Conservation (phyloP, 2,329 filamentous ascomycete species). For the Nectriaceae sp. region DNA sequence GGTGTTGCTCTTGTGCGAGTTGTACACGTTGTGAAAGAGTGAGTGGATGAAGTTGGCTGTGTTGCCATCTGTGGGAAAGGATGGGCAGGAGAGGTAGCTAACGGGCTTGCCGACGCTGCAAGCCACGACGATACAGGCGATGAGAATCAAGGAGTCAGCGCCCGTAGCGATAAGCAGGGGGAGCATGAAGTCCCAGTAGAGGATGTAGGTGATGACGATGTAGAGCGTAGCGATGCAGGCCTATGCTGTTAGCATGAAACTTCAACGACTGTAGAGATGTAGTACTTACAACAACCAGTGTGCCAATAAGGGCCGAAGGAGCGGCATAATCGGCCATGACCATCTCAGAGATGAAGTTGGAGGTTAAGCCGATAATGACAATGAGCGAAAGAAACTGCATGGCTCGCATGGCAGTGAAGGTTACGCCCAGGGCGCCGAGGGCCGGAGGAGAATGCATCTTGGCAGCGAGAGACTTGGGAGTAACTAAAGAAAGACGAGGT, state of each 20-base stretch:
- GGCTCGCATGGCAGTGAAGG: conserved; percentile 73
- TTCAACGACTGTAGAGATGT: background rate
- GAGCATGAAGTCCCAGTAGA: conserved; percentile 75
- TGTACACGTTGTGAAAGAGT: conserved; percentile 43
- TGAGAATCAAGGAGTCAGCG: conserved; percentile 68
- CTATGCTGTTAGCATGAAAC: conserved; percentile 45
- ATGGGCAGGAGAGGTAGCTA: conserved; percentile 72
- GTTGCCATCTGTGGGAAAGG: conserved; percentile 44
- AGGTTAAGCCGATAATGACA: conserved; percentile 75
- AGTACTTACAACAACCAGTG: conserved; percentile 73
- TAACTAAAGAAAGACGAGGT: conserved; percentile 47
- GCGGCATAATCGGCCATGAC: conserved; percentile 64
- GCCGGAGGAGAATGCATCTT: conserved; percentile 51
- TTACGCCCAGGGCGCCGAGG: conserved; percentile 74
- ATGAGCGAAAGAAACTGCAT: conserved; percentile 74
- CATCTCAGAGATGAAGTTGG: conserved; percentile 81
- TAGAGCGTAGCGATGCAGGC: conserved; percentile 79
- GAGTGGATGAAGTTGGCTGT: conserved; percentile 48
- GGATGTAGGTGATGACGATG: conserved; percentile 76
- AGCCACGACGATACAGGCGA: conserved; percentile 77
- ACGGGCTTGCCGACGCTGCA: conserved; percentile 79
- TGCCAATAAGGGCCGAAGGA: conserved; percentile 74
- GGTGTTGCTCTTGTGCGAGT: conserved; percentile 29
- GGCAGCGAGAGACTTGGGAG: conserved; percentile 27
- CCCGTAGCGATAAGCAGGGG: conserved; percentile 70